Percentiles rank a stretch among this genome's conserved stretches.
Evolutionary conservation across 768 basidiomycete species (phyloP).

Genomic region (Dentipellis sp.): DNA sequence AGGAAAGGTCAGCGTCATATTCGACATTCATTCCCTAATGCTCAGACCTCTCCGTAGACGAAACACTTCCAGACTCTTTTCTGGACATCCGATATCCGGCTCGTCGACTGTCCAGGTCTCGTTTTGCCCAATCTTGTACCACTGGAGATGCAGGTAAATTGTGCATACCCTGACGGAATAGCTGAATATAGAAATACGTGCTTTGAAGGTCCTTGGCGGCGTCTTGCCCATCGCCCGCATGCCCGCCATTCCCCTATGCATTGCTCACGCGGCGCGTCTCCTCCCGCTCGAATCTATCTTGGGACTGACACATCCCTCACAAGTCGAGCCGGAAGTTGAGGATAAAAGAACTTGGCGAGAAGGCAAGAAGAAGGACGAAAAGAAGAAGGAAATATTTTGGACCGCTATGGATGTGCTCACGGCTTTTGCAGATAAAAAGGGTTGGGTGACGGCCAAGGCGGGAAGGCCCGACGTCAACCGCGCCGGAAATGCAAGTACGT

Average conservation of each 20-base stretch:
- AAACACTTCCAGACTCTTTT: conserved; percentile 95
- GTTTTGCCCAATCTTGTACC: conserved; percentile 81
- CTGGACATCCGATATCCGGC: conserved; percentile 76
- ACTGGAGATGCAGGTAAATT: conserved; percentile 69
- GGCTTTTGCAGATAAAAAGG: conserved; percentile 66
- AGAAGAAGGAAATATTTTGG: conserved; percentile 36
- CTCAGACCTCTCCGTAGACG: conserved; percentile 38
- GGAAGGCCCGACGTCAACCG: conserved; percentile 84
- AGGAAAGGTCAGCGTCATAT: conserved; percentile 51
- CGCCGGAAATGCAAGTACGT: conserved; percentile 83
- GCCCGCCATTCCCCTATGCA: conserved; percentile 76
- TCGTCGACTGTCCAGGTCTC: conserved; percentile 94
- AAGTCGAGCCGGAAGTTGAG: conserved; percentile 26
- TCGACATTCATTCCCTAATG: neutral
- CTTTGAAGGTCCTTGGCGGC: conserved; percentile 50
- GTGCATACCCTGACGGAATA: neutral
- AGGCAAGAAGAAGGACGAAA: conserved; percentile 22
- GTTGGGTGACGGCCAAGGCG: conserved; percentile 87
- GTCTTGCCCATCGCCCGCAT: conserved; percentile 76
- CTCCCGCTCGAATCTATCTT: conserved; percentile 74
- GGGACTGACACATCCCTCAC: conserved; percentile 43
- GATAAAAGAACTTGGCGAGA: conserved; percentile 76
- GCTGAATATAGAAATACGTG: conserved; percentile 2
- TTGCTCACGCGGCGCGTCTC: conserved; percentile 55
- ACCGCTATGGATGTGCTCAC: conserved; percentile 81